Base-by-base conservation (phyloP, 108 stramenopile genomes). In the Stephanodiscus triporus region DNA sequence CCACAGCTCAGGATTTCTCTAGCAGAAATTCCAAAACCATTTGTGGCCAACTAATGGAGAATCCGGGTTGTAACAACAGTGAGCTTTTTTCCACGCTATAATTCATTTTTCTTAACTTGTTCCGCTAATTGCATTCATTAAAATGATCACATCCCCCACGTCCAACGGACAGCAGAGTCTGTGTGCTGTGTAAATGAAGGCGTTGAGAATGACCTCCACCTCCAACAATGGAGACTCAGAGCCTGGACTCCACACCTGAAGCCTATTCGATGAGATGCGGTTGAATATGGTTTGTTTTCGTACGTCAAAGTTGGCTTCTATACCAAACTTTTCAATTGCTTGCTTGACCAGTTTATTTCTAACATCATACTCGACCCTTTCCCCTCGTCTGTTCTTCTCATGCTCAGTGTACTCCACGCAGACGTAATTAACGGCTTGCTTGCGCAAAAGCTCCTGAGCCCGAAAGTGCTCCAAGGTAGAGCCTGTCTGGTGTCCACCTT, bases 171-270 rank as follows among this genome's bases (percentile, higher is more conserved):
- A 20, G 1, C 19, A 8, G 9, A 19, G 23, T 9, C 6, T 7
- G 16, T 17, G 20, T 36, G 67, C 49, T 0, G 8, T 54, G 16
- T 53, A 16, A 6, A 55, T 10, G 5, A 55, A 36, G 8, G 53
- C 2, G 20, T 2, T 53, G 19, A 68, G n/a, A 1, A 51, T 1
- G 16, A 36, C 49, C 19, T 68, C 67, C 8, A 51, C 6, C n/a
- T 13, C 4, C 6, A 68, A 6, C n/a, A 68, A 6, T 5, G 20
- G 29, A 2, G 67, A 53, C 20, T 17, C n/a, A 53, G 22, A 9
- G 8, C 53, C 67, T 36, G 53, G 51, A 11, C 54, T 30, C 32
- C 30, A 68, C 1, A 68, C 67, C 55, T 68, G 16, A 3, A 55
- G 11, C 5, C 19, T 14, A 2, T 17, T n/a, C n/a, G 10, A 19